Percentiles rank a stretch among this genome's conserved stretches.
phyloP scores from a whole-genome alignment of 257 asterid genomes.

The Craterostigma plantagineum region DNA sequence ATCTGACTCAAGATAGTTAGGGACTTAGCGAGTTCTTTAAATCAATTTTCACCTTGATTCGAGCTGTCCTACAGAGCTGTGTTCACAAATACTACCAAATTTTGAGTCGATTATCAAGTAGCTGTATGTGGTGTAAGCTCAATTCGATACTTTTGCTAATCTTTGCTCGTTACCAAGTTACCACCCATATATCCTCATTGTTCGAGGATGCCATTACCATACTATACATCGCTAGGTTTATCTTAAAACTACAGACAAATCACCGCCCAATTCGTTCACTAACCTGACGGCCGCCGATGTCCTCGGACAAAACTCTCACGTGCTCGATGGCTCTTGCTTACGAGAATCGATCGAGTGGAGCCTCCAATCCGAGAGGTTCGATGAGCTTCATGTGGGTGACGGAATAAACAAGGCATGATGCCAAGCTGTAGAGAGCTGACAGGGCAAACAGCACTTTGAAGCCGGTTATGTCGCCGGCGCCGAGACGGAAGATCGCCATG shows the following conservation, averaged over 20 bases:
- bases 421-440: slow-evolving; percentile 32
- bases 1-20: no score
- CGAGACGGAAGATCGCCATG: slow-evolving; percentile 41
- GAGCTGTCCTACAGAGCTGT: no score
- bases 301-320: slow-evolving; percentile 72
- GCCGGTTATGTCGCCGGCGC: slow-evolving; percentile 52
- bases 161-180: no score
- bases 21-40: no score
- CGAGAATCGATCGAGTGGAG: slow-evolving; percentile 77
- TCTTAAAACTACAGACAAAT: slow-evolving; percentile 8
- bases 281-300: slow-evolving; percentile 96
- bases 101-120: no score
- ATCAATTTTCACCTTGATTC: no score
- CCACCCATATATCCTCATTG: no score
- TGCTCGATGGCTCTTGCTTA: slow-evolving; percentile 87
- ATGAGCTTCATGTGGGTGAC: slow-evolving; percentile 56
- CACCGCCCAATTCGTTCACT: slow-evolving; percentile 9
- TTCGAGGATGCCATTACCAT: no score
- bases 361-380: slow-evolving; percentile 64
- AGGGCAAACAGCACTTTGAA: slow-evolving; percentile 42
- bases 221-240: no score
- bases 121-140: no score
- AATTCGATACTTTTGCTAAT: no score
- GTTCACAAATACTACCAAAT: no score
- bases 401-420: slow-evolving; percentile 30